These are phyloP conservation scores for Dimocarpus longan DNA, from an alignment of 345 rosid species.

Conservation along the genomic window DNA sequence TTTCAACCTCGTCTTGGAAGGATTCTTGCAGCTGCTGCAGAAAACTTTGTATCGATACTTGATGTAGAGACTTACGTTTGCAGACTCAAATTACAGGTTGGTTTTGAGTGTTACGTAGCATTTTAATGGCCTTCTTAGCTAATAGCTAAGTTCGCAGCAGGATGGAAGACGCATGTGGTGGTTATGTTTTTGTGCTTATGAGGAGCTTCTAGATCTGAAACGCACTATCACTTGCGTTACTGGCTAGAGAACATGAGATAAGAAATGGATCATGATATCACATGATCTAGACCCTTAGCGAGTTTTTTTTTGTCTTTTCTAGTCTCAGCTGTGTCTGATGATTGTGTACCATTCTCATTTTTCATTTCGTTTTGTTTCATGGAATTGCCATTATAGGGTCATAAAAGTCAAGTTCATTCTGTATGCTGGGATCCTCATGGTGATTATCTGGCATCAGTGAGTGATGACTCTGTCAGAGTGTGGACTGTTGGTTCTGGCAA, in stretches of 20 bases:
- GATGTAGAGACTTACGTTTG: conserved; percentile 64
- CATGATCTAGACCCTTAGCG: background rate
- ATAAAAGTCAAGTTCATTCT: conserved; percentile 45
- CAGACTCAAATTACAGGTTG: conserved; percentile 58
- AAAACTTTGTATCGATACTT: conserved; percentile 50
- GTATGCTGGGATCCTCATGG: conserved; percentile 70
- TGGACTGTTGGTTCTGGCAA: conserved; percentile 55
- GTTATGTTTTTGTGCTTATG: background rate
- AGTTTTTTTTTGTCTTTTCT: background rate
- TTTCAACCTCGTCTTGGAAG: conserved; percentile 65
- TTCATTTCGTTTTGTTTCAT: background rate
- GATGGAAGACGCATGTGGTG: background rate
- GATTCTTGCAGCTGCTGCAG: conserved; percentile 64
- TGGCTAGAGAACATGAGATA: background rate
- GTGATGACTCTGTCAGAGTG: conserved; percentile 64
- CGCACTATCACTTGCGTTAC: background rate
- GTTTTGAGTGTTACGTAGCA: background rate
- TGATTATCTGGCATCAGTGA: conserved; percentile 60
- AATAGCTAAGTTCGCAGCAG: background rate
- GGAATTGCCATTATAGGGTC: conserved; percentile 47
- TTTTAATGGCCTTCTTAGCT: conserved; percentile 1
- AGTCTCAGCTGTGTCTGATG: background rate
- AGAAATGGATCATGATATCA: background rate
- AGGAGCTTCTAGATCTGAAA: background rate
- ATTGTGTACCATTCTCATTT: background rate